A percentile compares a stretch with the other conserved stretches of the same genome.
Conservation (phyloP, 345 rosid species). For the Laguncularia racemosa region DNA sequence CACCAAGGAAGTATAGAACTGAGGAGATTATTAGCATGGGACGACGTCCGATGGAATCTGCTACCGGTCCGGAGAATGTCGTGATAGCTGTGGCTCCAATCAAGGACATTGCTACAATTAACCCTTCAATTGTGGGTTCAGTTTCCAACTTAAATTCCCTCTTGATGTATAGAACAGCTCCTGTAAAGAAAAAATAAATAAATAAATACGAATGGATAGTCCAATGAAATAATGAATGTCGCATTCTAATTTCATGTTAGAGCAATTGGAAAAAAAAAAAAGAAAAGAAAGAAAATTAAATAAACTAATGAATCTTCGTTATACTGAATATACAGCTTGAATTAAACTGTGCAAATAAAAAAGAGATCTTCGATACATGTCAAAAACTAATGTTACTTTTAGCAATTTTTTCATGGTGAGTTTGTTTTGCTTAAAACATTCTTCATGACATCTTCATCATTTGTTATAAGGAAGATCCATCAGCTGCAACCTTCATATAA, state of each 20-base stretch:
- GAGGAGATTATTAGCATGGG: conserved; percentile 35
- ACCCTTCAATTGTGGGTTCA: conserved; percentile 35
- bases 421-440: too few species aligned
- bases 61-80: conserved; percentile 26
- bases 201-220: neutral
- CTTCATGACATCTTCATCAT: too few species aligned
- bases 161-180: conserved; percentile 36
- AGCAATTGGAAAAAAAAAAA: neutral
- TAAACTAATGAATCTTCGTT: neutral
- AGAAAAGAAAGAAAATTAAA: neutral
- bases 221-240: neutral
- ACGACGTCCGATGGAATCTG: conserved; percentile 31
- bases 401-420: too few species aligned
- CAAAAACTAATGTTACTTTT: too few species aligned
- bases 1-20: conserved; percentile 23
- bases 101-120: conserved; percentile 34
- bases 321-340: neutral
- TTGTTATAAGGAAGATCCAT: too few species aligned
- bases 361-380: too few species aligned
- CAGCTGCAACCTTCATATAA: too few species aligned
- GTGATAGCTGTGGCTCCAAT: conserved; percentile 37
- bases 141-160: conserved; percentile 28
- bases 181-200: conserved; percentile 9
- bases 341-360: too few species aligned
- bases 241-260: neutral